Base-by-base conservation (phyloP, 2,329 filamentous ascomycete species). In the Botryotinia narcissicola region DNA sequence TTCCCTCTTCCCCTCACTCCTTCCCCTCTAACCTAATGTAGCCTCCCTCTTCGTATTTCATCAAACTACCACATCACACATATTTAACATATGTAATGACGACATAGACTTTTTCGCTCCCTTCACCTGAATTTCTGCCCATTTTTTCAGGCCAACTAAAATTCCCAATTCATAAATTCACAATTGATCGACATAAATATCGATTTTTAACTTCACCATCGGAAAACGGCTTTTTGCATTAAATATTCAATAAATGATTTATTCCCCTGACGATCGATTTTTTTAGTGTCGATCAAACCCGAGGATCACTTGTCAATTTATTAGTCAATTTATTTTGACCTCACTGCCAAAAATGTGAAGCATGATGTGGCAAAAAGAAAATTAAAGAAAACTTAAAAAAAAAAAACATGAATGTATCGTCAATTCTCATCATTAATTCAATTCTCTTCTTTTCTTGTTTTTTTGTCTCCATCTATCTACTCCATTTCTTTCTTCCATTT, bases 401-500 rank as follows among this genome's bases (percentile, higher is more conserved):
- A 37, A 8, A 37, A 37, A 37, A 37, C 37, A 51, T n/a, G 12
- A 20, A 40, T 29, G 29, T 22, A 68, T 68, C 64, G 22, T 29
- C 46, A 29, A 40, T 29, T 68, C 22, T 42, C 46, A 68, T 68
- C 64, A 54, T 48, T 37, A n/a, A 37, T 66, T 48, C 44, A 48
- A 66, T 66, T 37, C 63, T 66, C 44, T 35, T 22, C 20, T 35
- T 10, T 16, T 37, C 62, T 51, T 22, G n/a, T 22, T 40, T 59
- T n/a, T 59, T 29, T 29, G 35, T 51, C 64, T 51, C 10, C 44
- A 51, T 51, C 40, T 70, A 61, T 61, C 69, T 54, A 48, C 59
- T 63, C 20, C 59, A 35, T 37, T 71, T 57, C 18, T 16, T 48
- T 54, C n/a, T 29, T 59, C n/a, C 25, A 22, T 14, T n/a, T 8